Conservation (phyloP, 2,329 filamentous ascomycete species). For the Acarospora socialis region DNA sequence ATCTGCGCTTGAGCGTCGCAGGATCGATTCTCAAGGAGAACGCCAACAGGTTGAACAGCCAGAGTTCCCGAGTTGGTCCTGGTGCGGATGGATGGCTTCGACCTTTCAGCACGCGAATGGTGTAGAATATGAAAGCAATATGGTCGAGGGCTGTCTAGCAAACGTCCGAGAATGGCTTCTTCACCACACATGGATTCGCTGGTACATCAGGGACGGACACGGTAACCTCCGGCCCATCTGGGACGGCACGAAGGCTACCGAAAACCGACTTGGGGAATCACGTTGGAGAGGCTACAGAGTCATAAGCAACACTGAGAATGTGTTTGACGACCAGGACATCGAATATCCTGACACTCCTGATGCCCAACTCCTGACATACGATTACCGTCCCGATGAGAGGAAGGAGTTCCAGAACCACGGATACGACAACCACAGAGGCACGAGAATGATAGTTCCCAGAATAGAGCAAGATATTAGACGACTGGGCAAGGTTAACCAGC, state of each 20-base stretch:
- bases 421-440: too few relatives aligned
- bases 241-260: conserved; percentile 11
- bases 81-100: conserved; percentile 24
- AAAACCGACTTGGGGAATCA: conserved; percentile 2
- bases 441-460: too few relatives aligned
- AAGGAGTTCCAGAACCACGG: too few relatives aligned
- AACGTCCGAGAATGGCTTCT: conserved; percentile 23
- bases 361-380: too few relatives aligned
- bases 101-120: conserved; percentile 12
- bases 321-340: neutral
- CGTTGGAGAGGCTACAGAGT: conserved; percentile 3
- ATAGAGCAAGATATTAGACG: too few relatives aligned
- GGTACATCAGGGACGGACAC: conserved; percentile 22
- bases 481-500: too few relatives aligned
- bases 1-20: too few relatives aligned
- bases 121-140: conserved; percentile 14
- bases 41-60: conserved; percentile 3
- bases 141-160: conserved; percentile 15
- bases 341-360: too few relatives aligned
- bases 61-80: conserved; percentile 26
- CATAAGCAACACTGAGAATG: too few relatives aligned
- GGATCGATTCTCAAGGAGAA: neutral
- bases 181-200: conserved; percentile 24
- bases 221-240: conserved; percentile 21
- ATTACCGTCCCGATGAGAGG: too few relatives aligned